Conservation (phyloP, 2,329 filamentous ascomycete species). For the Atkinsonella texensis region DNA sequence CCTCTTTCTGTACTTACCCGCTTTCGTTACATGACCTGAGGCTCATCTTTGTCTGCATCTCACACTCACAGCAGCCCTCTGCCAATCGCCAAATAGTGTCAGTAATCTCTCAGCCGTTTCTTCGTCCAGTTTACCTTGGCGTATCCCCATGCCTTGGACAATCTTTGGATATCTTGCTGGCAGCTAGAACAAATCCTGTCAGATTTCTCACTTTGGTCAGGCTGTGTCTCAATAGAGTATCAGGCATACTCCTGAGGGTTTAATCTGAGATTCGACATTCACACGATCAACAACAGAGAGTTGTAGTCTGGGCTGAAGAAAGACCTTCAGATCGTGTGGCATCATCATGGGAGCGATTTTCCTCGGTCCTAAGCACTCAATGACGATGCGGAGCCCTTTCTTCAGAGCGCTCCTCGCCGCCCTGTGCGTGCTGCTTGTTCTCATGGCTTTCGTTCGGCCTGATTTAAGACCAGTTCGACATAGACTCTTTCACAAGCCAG, state of each 20-base stretch:
- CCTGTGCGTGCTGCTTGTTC: slow-evolving; percentile 29
- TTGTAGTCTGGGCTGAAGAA: too few relatives aligned
- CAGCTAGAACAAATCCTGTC: background rate
- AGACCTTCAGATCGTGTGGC: background rate
- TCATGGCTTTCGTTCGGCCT: slow-evolving; percentile 28
- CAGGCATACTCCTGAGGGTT: background rate
- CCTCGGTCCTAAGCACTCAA: slow-evolving; percentile 25
- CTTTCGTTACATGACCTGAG: slow-evolving; percentile 1
- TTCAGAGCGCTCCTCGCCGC: slow-evolving; percentile 32
- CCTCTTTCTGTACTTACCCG: background rate
- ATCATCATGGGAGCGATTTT: slow-evolving; percentile 25
- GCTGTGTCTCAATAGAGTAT: background rate
- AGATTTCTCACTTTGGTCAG: background rate
- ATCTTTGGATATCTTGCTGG: background rate
- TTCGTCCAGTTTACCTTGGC: background rate
- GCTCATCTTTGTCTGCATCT: background rate
- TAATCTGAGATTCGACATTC: background rate
- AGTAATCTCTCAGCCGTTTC: background rate
- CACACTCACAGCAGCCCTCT: background rate
- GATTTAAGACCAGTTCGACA: slow-evolving; percentile 29
- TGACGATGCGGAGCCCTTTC: slow-evolving; percentile 38
- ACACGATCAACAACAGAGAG: background rate
- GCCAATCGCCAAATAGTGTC: background rate
- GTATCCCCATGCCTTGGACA: background rate
- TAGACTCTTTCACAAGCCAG: slow-evolving; percentile 25